phyloP scores from a whole-genome alignment of 371 early-diverging fungal genomes.

The Coemansia sp. region DNA sequence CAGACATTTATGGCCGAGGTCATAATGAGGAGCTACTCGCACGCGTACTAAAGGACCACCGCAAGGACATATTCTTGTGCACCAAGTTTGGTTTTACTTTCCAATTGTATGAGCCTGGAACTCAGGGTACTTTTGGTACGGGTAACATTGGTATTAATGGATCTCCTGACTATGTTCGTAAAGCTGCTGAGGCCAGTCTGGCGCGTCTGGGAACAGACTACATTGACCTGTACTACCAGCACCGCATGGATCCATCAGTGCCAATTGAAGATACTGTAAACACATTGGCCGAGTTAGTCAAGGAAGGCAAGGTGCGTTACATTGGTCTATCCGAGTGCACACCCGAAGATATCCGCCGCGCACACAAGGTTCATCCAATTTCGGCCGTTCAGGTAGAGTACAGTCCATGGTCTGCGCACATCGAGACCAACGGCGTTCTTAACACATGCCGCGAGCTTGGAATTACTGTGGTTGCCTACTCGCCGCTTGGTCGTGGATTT shows the following conservation, averaged over 20 bases:
- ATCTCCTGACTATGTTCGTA: slow-evolving; percentile 57
- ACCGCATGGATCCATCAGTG: slow-evolving; percentile 56
- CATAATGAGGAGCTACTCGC: slow-evolving; percentile 54
- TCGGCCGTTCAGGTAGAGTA: slow-evolving; percentile 61
- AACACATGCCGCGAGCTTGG: slow-evolving; percentile 62
- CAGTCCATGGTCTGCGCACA: slow-evolving; percentile 58
- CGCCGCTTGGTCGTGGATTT: slow-evolving; percentile 64
- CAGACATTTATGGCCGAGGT: slow-evolving; percentile 46
- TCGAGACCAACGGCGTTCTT: slow-evolving; percentile 58
- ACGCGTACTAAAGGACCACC: slow-evolving; percentile 49
- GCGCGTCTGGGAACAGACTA: slow-evolving; percentile 46
- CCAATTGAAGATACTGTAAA: slow-evolving; percentile 60
- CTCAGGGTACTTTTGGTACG: neutral
- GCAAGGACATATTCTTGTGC: slow-evolving; percentile 56
- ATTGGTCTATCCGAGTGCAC: slow-evolving; percentile 63
- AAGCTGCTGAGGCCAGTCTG: slow-evolving; percentile 54
- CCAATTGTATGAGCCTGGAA: slow-evolving; percentile 8
- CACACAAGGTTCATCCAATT: slow-evolving; percentile 66
- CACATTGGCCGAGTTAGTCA: slow-evolving; percentile 63
- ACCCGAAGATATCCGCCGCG: slow-evolving; percentile 58
- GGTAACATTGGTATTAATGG: slow-evolving; percentile 47
- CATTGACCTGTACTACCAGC: slow-evolving; percentile 65
- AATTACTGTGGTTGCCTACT: slow-evolving; percentile 61
- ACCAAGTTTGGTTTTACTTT: slow-evolving; percentile 56
- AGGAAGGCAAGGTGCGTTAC: slow-evolving; percentile 61